These are phyloP conservation scores for Candida glucosophila DNA, from an alignment of 1,139 yeast species.

Conservation along the genomic window DNA sequence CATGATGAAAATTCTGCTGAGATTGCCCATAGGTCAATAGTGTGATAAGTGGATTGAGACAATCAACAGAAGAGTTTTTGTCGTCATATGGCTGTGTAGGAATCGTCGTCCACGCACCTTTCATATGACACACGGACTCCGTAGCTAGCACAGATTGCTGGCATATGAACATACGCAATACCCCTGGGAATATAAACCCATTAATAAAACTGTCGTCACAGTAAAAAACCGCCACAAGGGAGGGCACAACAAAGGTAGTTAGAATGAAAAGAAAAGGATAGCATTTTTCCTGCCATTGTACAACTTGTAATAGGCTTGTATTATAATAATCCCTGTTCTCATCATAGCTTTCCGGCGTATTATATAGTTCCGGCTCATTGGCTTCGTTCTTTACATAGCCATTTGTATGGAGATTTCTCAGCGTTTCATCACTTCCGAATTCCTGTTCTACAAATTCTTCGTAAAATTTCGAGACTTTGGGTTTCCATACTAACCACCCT, in stretches of 20 bases:
- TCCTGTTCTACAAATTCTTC: slow-evolving; percentile 31
- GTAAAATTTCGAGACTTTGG: slow-evolving; percentile 29
- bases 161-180: slow-evolving; percentile 44
- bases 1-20: slow-evolving; percentile 64
- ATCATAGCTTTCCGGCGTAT: slow-evolving; percentile 13
- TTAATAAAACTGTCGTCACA: slow-evolving; percentile 40
- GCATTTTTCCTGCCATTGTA: slow-evolving; percentile 51
- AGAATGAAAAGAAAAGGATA: slow-evolving; percentile 35
- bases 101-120: slow-evolving; percentile 30
- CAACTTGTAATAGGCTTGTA: slow-evolving; percentile 15
- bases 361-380: slow-evolving; percentile 1
- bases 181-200: slow-evolving; percentile 55
- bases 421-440: slow-evolving; percentile 21
- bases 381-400: slow-evolving; percentile 3
- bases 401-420: slow-evolving; percentile 1
- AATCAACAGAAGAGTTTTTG: slow-evolving; percentile 43
- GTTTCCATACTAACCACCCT: slow-evolving; percentile 55
- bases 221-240: slow-evolving; percentile 27
- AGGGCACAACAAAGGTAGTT: slow-evolving; percentile 44
- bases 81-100: slow-evolving; percentile 58
- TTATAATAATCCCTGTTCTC: slow-evolving; percentile 18
- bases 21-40: slow-evolving; percentile 58
- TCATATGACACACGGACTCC: slow-evolving; percentile 54
- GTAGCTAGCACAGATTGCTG: slow-evolving; percentile 52
- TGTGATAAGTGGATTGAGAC: slow-evolving; percentile 43